phyloP scores from a whole-genome alignment of 73 alveolate species.

The Paraurostyla sp. region DNA sequence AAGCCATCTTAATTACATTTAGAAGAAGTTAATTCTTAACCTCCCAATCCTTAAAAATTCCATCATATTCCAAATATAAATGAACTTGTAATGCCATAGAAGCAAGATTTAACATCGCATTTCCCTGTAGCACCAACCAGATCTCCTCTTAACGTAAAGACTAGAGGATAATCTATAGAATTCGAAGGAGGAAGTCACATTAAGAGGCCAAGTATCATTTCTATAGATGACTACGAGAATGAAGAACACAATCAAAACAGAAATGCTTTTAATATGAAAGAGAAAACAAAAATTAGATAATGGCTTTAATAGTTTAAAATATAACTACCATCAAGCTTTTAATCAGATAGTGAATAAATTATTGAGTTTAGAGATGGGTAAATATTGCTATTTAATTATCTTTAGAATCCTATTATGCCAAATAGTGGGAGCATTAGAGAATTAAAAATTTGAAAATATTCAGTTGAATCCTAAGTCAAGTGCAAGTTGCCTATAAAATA shows the following conservation, averaged over 20 bases:
- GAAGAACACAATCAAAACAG: conserved; percentile 54
- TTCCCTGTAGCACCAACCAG: conserved; percentile 55
- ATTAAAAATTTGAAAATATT: conserved; percentile 26
- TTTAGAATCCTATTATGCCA: conserved; percentile 60
- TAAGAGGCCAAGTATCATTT: conserved; percentile 19
- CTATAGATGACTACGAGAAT: conserved; percentile 44
- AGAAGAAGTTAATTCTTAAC: not conserved
- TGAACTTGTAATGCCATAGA: conserved; percentile 27
- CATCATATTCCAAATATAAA: not conserved
- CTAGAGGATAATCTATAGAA: conserved; percentile 41
- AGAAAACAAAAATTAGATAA: conserved; percentile 6
- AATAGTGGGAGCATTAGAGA: conserved; percentile 53
- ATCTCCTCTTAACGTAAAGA: conserved; percentile 23
- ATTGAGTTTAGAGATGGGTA: conserved; percentile 70
- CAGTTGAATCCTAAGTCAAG: conserved; percentile 46
- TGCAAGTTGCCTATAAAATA: conserved; percentile 69
- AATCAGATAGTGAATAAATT: not conserved
- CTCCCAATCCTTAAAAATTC: not conserved
- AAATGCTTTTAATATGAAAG: conserved; percentile 20
- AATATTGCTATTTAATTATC: not conserved
- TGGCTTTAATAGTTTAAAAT: conserved; percentile 17
- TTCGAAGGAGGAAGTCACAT: conserved; percentile 39
- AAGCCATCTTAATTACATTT: not conserved
- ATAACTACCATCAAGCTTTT: not conserved
- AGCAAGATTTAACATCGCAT: not conserved